These are phyloP conservation scores for Chrysanthemum seticuspe DNA, from an alignment of 129 eudicot genomes.

Conservation along the genomic window DNA sequence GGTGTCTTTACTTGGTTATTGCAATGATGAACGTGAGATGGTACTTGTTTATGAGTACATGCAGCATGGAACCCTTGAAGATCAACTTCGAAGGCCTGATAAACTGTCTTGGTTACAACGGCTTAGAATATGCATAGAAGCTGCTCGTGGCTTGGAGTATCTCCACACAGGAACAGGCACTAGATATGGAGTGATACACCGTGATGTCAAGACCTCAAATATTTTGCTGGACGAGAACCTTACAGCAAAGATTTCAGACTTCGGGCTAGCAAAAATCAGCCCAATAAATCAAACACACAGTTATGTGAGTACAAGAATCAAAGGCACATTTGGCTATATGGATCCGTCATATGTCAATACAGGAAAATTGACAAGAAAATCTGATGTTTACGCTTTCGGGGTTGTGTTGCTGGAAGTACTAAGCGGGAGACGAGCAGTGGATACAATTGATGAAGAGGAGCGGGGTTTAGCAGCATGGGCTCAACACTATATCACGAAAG, in stretches of 20 bases:
- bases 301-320: background rate
- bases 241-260: slow-evolving; percentile 3
- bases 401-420: slow-evolving; percentile 10
- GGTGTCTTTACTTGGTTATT: background rate
- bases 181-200: background rate
- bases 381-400: slow-evolving; percentile 2
- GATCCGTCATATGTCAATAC: background rate
- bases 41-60: background rate
- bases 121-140: slow-evolving; percentile 3
- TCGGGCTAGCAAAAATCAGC: slow-evolving; percentile 3
- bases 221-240: background rate
- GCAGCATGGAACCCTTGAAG: background rate
- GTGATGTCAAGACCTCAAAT: background rate
- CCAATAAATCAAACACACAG: background rate
- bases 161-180: slow-evolving; percentile 4
- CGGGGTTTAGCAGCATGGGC: slow-evolving; percentile 4
- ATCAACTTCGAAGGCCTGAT: background rate
- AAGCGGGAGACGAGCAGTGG: background rate
- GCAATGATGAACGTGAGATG: background rate
- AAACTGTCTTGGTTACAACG: background rate
- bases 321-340: slow-evolving; percentile 1
- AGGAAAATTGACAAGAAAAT: slow-evolving; percentile 4
- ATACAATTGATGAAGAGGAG: background rate
- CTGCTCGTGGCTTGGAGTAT: background rate
- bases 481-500: background rate